A percentile compares a stretch with the other conserved stretches of the same genome.
phyloP scores from a whole-genome alignment of 805 yeast genomes.

The Pichia exigua region DNA sequence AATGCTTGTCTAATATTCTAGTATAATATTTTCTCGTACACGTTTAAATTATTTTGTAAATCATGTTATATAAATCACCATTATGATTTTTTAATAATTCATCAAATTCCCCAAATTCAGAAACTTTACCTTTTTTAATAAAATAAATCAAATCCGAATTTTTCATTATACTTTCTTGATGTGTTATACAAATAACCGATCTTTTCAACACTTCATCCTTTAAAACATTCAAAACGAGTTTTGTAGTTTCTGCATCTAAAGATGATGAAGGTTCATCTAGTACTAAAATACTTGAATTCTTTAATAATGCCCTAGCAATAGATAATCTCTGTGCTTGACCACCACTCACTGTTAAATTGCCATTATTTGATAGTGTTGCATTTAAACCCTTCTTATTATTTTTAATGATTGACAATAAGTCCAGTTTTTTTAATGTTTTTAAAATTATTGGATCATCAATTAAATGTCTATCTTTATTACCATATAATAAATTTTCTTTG shows the following conservation, averaged over 20 bases:
- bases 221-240: slow-evolving; percentile 43
- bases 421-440: slow-evolving; percentile 36
- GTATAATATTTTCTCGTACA: neutral
- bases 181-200: slow-evolving; percentile 63
- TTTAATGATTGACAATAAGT: slow-evolving; percentile 46
- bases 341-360: slow-evolving; percentile 54
- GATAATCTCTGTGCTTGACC: slow-evolving; percentile 88
- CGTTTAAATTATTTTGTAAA: neutral
- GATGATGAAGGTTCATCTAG: slow-evolving; percentile 91
- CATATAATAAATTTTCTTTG: slow-evolving; percentile 62
- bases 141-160: slow-evolving; percentile 44
- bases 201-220: slow-evolving; percentile 20
- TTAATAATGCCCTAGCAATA: slow-evolving; percentile 70
- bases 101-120: slow-evolving; percentile 35
- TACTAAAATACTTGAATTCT: slow-evolving; percentile 57
- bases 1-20: neutral
- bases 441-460: slow-evolving; percentile 27
- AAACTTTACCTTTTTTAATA: slow-evolving; percentile 40
- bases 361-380: slow-evolving; percentile 46
- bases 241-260: slow-evolving; percentile 58
- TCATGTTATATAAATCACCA: slow-evolving; percentile 11
- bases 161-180: slow-evolving; percentile 58
- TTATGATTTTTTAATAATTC: slow-evolving; percentile 3
- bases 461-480: slow-evolving; percentile 26
- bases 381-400: slow-evolving; percentile 51